phyloP scores from a whole-genome alignment of 2,329 filamentous ascomycete genomes.

The Trichophyton rubrum region DNA sequence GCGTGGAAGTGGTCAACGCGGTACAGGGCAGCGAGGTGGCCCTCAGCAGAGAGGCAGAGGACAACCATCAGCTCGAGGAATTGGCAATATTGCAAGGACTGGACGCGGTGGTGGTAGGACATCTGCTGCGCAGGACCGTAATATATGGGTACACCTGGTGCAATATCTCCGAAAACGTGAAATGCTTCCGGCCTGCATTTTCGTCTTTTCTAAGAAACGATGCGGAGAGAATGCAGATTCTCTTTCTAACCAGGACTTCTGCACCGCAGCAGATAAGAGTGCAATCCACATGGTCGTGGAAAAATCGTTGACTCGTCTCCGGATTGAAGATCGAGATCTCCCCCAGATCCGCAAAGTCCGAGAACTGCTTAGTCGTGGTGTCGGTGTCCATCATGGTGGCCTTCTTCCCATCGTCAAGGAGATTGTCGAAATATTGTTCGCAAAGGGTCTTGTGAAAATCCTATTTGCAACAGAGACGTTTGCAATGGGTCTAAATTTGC shows the following conservation, averaged over 20 bases:
- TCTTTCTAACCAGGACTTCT: conserved; percentile 88
- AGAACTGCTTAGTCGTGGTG: conserved; percentile 73
- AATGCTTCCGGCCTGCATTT: conserved; percentile 85
- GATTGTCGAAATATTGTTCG: conserved; percentile 91
- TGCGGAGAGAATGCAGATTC: conserved; percentile 97
- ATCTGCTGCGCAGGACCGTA: conserved; percentile 86
- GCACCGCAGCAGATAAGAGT: conserved; percentile 86
- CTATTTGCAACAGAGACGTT: conserved; percentile 97
- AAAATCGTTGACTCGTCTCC: conserved; percentile 80
- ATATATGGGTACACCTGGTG: conserved; percentile 90
- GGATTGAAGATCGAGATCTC: conserved; percentile 76
- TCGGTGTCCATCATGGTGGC: conserved; percentile 93
- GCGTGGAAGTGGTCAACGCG: conserved; percentile 16
- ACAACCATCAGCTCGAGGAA: conserved; percentile 44
- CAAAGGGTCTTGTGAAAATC: conserved; percentile 87
- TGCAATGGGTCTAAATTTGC: conserved; percentile 93
- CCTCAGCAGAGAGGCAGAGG: conserved; percentile 44
- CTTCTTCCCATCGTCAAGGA: conserved; percentile 94
- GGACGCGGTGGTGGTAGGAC: conserved; percentile 77
- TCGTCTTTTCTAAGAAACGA: conserved; percentile 95
- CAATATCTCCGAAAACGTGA: conserved; percentile 79
- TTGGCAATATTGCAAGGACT: conserved; percentile 79
- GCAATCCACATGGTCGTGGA: conserved; percentile 96
- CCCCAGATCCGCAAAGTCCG: conserved; percentile 83
- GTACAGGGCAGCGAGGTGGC: conserved; percentile 35